These are phyloP conservation scores for Byssochlamys sp. DNA, from an alignment of 2,329 filamentous ascomycete genomes.

Conservation along the genomic window DNA sequence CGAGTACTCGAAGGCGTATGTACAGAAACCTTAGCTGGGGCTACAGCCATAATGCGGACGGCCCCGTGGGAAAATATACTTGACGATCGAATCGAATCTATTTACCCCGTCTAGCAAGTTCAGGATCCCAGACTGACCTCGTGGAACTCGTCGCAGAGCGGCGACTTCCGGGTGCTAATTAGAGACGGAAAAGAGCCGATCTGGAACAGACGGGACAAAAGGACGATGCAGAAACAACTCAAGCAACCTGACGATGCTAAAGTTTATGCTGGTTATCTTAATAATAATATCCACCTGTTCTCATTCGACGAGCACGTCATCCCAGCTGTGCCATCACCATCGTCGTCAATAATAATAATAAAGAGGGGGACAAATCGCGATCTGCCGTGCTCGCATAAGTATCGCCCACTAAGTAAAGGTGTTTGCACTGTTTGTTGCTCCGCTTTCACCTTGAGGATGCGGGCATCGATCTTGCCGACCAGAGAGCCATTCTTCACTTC, in stretches of 20 bases:
- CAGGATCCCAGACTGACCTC: neutral
- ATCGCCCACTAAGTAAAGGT: neutral
- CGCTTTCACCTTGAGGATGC: neutral
- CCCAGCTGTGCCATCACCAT: neutral
- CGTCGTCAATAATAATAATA: neutral
- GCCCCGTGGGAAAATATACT: neutral
- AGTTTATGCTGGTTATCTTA: neutral
- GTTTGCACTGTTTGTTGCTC: neutral
- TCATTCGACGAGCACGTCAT: neutral
- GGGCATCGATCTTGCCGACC: neutral
- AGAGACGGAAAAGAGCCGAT: neutral
- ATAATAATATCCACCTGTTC: neutral
- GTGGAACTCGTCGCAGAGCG: neutral
- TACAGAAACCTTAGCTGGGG: conserved; percentile 8
- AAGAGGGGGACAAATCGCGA: neutral
- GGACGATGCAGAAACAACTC: neutral
- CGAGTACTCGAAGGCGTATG: conserved; percentile 18
- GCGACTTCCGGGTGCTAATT: neutral
- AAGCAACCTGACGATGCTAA: neutral
- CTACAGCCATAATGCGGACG: conserved; percentile 7
- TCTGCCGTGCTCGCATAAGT: neutral
- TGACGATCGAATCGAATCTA: neutral
- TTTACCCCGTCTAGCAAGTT: neutral
- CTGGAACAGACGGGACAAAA: neutral
- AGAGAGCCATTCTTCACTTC: neutral